Evolutionary conservation across 164 flowering plant species (phyloP), one percentile per base, ranked within the genome.

Genomic region (Macadamia integrifolia): DNA sequence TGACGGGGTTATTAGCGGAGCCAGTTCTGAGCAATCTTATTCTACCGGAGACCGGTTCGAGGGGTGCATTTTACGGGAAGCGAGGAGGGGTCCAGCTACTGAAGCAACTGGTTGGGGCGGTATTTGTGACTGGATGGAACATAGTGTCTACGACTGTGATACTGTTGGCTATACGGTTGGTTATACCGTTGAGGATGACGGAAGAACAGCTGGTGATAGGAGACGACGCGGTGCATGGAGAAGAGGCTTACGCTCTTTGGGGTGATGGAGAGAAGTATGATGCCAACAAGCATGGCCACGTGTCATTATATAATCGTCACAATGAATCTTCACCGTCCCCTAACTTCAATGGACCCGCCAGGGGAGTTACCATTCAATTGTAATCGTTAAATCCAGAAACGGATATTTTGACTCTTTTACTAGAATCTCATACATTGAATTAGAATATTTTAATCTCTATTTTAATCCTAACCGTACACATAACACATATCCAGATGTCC

Each of bases 161-260:
- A 40, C 77, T 77, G 12, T 61, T 83, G 2, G 56, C 15, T 1
- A 86, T 86, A 64, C 68, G 72, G 61, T 6, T 77, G 18, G 66
- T 83, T 59, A 76, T 83, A 44, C 84, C 84, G 0, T 48, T 83
- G 9, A 72, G 87, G 30, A 83, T 83, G 87, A 69, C 83, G 0
- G 85, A 83, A 1, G 82, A 79, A 11, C 70, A 83, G 60, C 80
- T 83, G 10, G 6, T 55, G 55, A 75, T 80, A 4, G 87, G 87
- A 52, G 87, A 84, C 60, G 85, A 82, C 32, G 88, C 86, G 3
- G 84, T 78, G 11, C 88, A 82, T 59, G 88, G 88, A 6, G 88
- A 84, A 65, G 85, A 84, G 65, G 87, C 85, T 32, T 84, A 84
- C 67, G 85, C 87, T 0, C 79, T 84, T 9, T 82, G 88, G 88